A percentile compares a stretch with the other conserved stretches of the same genome.
Evolutionary conservation across 495 filamentous ascomycete genomes (phyloP).

Genomic region (Annulohypoxylon bovei): DNA sequence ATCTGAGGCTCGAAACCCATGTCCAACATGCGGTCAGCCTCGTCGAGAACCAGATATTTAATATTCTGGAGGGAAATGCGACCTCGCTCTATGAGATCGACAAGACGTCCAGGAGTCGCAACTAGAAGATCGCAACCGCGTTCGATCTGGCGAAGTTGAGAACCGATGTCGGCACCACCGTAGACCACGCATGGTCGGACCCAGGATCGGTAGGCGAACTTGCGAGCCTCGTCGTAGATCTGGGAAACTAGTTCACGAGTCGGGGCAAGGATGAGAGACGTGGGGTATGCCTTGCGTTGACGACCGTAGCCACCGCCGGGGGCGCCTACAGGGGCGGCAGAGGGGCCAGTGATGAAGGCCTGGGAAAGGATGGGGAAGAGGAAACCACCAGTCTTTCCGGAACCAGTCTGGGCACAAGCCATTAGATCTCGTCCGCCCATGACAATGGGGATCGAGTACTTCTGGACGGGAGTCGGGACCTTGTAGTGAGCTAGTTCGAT

Average conservation of each 20-base stretch:
- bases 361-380: slow-evolving; percentile 98
- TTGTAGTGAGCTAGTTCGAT: slow-evolving; percentile 94
- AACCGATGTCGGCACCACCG: slow-evolving; percentile 97
- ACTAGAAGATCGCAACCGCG: slow-evolving; percentile 97
- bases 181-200: slow-evolving; percentile 98
- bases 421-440: slow-evolving; percentile 96
- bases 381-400: slow-evolving; percentile 99
- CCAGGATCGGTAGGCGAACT: slow-evolving; percentile 99
- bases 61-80: slow-evolving; percentile 96
- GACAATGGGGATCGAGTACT: slow-evolving; percentile 97
- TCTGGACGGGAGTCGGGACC: slow-evolving; percentile 94
- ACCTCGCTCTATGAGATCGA: slow-evolving; percentile 97
- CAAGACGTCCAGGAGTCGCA: slow-evolving; percentile 94
- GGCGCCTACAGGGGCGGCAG: slow-evolving; percentile 67
- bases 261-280: slow-evolving; percentile 92
- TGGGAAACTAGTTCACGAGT: slow-evolving; percentile 98
- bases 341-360: slow-evolving; percentile 88
- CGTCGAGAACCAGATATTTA: slow-evolving; percentile 98
- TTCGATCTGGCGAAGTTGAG: slow-evolving; percentile 96
- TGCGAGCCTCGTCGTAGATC: slow-evolving; percentile 97
- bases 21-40: slow-evolving; percentile 99
- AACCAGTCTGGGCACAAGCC: slow-evolving; percentile 99
- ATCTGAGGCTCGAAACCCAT: slow-evolving; percentile 99
- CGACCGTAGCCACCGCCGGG: slow-evolving; percentile 75
- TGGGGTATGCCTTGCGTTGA: slow-evolving; percentile 95